Conservation (phyloP, 1,284 basidiomycete species). For the Coniophora puteana region DNA sequence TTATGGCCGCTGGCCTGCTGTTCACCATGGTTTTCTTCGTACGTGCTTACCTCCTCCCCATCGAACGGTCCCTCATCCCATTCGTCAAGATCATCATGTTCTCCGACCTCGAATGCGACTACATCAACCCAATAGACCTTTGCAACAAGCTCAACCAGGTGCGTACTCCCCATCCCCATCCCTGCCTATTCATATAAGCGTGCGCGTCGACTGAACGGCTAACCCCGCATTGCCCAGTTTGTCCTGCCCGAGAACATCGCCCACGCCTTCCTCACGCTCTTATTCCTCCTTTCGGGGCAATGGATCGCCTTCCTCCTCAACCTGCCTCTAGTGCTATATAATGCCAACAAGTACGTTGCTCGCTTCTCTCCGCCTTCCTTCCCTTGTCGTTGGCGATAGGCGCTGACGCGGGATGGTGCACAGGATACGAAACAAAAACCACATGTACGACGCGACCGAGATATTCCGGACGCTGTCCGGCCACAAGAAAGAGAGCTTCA, state of each 20-base stretch:
- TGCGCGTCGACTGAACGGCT: conserved; percentile 3
- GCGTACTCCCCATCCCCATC: conserved; percentile 18
- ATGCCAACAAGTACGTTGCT: conserved; percentile 85
- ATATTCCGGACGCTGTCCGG: conserved; percentile 93
- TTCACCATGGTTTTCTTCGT: conserved; percentile 99
- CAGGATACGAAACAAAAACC: conserved; percentile 91
- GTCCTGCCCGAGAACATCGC: conserved; percentile 95
- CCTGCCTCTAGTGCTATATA: conserved; percentile 85
- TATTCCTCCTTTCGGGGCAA: conserved; percentile 94
- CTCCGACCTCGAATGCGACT: conserved; percentile 96
- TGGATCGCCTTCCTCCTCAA: conserved; percentile 95
- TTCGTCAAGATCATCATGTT: conserved; percentile 96
- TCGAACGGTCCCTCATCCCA: conserved; percentile 1
- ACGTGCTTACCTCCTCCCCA: conserved; percentile 34
- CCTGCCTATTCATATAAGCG: background rate
- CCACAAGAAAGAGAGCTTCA: conserved; percentile 97
- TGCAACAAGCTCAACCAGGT: conserved; percentile 99
- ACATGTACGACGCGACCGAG: conserved; percentile 99
- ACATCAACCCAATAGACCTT: conserved; percentile 99
- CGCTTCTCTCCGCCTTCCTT: conserved; percentile 3
- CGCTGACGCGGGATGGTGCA: conserved; percentile 2
- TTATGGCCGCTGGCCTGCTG: conserved; percentile 87
- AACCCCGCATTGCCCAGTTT: conserved; percentile 62
- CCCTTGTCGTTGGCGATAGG: conserved; percentile 4
- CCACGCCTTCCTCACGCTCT: conserved; percentile 85